Evolutionary conservation across 140 eudicot species (phyloP).

Genomic region (Stevia rebaudiana): DNA sequence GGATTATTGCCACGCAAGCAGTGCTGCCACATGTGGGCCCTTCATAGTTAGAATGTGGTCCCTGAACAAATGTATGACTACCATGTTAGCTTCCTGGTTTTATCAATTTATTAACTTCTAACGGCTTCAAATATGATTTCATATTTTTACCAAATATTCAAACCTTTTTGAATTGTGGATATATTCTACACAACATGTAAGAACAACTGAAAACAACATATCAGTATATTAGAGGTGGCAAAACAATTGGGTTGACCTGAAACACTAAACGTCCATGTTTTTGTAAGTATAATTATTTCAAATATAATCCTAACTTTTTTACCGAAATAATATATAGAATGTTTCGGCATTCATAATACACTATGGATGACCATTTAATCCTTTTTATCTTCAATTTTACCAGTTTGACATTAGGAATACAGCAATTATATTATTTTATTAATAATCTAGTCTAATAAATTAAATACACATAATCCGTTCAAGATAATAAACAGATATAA

Average conservation of each 20-base stretch:
- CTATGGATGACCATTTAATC: neutral
- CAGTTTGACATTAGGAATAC: no score
- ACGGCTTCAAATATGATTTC: neutral
- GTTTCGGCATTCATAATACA: neutral
- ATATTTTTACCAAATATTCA: neutral
- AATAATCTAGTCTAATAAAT: no score
- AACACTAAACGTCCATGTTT: neutral
- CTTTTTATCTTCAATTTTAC: neutral
- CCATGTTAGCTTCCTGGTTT: conserved; percentile 1
- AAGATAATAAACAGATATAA: neutral
- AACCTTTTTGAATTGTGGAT: no score
- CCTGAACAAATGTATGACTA: conserved; percentile 39
- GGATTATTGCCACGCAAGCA: conserved; percentile 85
- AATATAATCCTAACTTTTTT: no score
- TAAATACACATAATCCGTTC: neutral
- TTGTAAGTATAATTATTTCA: neutral
- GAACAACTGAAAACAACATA: conserved; percentile 6
- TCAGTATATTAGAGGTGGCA: neutral
- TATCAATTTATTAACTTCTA: neutral
- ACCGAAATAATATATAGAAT: neutral
- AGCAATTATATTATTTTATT: no score
- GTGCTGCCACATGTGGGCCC: conserved; percentile 93
- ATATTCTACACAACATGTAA: no score
- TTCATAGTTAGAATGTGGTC: conserved; percentile 57
- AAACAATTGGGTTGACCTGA: neutral